Base-by-base conservation (phyloP, 177 flowering plant genomes). In the Tripterygium wilfordii region DNA sequence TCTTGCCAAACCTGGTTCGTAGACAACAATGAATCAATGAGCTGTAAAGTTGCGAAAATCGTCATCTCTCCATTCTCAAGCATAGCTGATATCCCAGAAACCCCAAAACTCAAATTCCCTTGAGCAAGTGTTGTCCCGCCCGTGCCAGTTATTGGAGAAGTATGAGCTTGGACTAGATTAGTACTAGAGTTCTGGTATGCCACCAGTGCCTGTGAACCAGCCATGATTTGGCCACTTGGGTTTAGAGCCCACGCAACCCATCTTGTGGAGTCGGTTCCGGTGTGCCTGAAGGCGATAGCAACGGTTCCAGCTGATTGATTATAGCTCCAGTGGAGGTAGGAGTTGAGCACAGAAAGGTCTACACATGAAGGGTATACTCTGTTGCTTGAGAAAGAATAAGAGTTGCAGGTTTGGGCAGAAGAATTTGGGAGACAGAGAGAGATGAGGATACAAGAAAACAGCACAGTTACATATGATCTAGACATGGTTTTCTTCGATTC, bases 1-100 rank as follows among this genome's bases (percentile, higher is more conserved):
- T 55, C 68, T 56, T 84, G 92, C 92, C 92, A 84, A 3, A 79
- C 72, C 13, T 80, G 87, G 47, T 80, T 80, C 28, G 82, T 60
- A 8, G 56, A 51, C 5, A 73, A 41, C n/a, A 24, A n/a, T 12
- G 19, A 22, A 10, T 19, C 30, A 0, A 60, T 55, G 7, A 79
- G 67, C 22, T 35, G 43, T 18, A 82, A 8, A 8, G 67, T 75
- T 0, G 72, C 77, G 36, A 54, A 71, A 1, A 71, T 66, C 4
- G 42, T 66, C 38, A 66, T 61, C 29, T 58, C 60, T 7, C 38
- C 27, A 10, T 36, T 48, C 2, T 13, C 10, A 31, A 13, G 46
- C 1, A 35, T 47, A 0, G 67, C 78, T 0, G 49, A 9, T 0
- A 74, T 12, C 15, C 20, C 32, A 0, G 68, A 14, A 8, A 82